Evolutionary conservation across 805 yeast genomes (phyloP).

Genomic region (Lipomyces starkeyi): DNA sequence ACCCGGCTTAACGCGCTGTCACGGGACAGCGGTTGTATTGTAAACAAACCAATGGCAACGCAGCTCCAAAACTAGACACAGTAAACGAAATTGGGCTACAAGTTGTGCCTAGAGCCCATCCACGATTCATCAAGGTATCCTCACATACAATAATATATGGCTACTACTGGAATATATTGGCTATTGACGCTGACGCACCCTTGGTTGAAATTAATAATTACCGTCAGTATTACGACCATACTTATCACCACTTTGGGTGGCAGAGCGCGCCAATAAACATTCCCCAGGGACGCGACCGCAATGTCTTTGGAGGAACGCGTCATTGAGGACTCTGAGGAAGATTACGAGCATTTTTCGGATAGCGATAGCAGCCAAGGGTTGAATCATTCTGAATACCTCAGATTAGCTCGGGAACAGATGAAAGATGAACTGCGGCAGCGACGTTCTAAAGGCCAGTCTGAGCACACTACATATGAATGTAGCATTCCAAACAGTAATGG

Average conservation of each 20-base stretch:
- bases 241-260: not conserved
- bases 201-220: not conserved
- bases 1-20: too few species aligned
- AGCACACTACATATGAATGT: not conserved
- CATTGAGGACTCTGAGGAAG: slow-evolving; percentile 10
- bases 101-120: not conserved
- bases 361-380: not conserved
- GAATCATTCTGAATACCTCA: not conserved
- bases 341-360: not conserved
- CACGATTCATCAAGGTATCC: not conserved
- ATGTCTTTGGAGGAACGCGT: not conserved
- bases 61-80: too few species aligned
- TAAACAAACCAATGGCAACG: too few species aligned
- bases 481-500: slow-evolving; percentile 1
- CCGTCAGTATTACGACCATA: not conserved
- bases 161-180: not conserved
- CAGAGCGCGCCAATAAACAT: not conserved
- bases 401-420: not conserved
- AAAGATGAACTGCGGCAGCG: not conserved
- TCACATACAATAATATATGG: not conserved
- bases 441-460: not conserved
- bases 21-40: too few species aligned
- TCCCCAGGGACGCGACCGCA: not conserved
- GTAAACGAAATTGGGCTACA: too few species aligned
- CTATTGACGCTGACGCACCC: not conserved